Evolutionary conservation across 306 rosid genomes (phyloP).

Genomic region (Rosa rugosa): DNA sequence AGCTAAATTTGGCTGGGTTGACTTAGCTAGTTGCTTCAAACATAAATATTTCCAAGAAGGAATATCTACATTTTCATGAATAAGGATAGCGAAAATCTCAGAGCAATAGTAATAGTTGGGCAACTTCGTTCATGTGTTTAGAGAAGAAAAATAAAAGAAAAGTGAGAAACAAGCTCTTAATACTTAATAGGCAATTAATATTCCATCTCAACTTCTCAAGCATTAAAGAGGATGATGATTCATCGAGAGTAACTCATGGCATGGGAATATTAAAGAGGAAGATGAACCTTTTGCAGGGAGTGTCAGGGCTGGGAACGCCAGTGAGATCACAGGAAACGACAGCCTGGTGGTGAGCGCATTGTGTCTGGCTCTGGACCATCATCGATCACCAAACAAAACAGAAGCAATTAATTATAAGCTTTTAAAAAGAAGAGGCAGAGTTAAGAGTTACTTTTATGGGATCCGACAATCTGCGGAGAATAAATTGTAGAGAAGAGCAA

Average conservation of each 20-base stretch:
- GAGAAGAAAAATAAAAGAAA: not conserved
- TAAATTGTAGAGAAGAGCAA: too few species aligned
- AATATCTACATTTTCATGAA: not conserved
- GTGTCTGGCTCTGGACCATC: too few species aligned
- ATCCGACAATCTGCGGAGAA: too few species aligned
- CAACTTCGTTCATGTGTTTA: not conserved
- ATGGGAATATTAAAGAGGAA: not conserved
- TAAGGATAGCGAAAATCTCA: too few species aligned
- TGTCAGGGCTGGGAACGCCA: not conserved
- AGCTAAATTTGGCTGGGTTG: too few species aligned
- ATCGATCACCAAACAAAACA: not conserved
- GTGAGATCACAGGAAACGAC: not conserved
- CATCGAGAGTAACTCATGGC: too few species aligned
- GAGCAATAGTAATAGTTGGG: too few species aligned
- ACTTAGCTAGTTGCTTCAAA: too few species aligned
- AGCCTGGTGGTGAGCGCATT: not conserved
- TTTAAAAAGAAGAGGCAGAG: not conserved
- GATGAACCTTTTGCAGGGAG: not conserved
- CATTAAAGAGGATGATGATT: not conserved
- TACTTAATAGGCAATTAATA: too few species aligned
- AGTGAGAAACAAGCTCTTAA: too few species aligned
- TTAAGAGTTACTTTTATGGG: not conserved
- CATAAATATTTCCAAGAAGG: not conserved
- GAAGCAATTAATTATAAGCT: not conserved
- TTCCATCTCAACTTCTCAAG: too few species aligned